Percentiles rank a stretch among this genome's conserved stretches.
Conservation (phyloP, 306 rosid genomes). For the Oxytropis ochrocephala region DNA sequence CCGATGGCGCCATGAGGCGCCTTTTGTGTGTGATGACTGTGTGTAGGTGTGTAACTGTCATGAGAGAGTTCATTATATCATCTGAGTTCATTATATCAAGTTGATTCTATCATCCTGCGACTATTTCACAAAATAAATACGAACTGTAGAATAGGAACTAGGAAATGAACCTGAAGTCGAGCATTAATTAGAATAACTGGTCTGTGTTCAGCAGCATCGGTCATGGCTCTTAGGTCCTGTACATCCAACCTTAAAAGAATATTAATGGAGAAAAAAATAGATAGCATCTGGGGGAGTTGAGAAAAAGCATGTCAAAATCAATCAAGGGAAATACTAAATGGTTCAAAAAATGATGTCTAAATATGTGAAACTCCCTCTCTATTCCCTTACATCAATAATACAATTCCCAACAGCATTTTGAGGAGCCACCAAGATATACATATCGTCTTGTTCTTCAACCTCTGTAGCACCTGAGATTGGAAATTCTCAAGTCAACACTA, state of each 20-base stretch:
- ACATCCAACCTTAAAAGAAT: slow-evolving; percentile 25
- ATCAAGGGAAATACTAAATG: not conserved
- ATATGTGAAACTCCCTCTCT: slow-evolving; percentile 15
- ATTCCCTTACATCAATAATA: slow-evolving; percentile 71
- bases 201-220: slow-evolving; percentile 76
- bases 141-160: slow-evolving; percentile 15
- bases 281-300: not conserved
- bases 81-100: too few relatives aligned
- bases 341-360: not conserved
- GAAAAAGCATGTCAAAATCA: not conserved
- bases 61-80: too few relatives aligned
- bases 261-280: slow-evolving; percentile 1
- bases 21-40: too few relatives aligned
- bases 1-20: too few relatives aligned
- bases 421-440: slow-evolving; percentile 90
- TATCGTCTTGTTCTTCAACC: slow-evolving; percentile 80
- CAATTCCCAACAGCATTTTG: slow-evolving; percentile 98
- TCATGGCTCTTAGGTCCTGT: slow-evolving; percentile 91
- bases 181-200: slow-evolving; percentile 85
- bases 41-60: too few relatives aligned
- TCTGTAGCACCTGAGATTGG: slow-evolving; percentile 70
- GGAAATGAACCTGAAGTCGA: slow-evolving; percentile 66
- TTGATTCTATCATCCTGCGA: too few relatives aligned
- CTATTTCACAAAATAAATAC: slow-evolving; percentile 13
- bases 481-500: slow-evolving; percentile 21